A percentile compares a stretch with the other conserved stretches of the same genome.
phyloP scores from a whole-genome alignment of 2,329 filamentous ascomycete genomes.

The Fusarium sulawesiense region DNA sequence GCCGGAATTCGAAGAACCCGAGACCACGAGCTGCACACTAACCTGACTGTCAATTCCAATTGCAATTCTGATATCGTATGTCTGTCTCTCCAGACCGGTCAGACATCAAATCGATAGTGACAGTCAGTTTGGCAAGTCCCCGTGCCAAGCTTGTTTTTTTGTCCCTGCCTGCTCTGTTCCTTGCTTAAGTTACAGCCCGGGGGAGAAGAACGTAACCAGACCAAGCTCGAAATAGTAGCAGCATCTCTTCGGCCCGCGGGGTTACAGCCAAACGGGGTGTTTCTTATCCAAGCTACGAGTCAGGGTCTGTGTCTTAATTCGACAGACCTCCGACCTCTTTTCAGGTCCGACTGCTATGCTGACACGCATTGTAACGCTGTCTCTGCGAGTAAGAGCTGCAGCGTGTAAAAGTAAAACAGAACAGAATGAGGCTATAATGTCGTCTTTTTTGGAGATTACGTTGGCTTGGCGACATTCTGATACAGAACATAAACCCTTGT shows the following conservation, averaged over 20 bases:
- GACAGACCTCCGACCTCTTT: background rate
- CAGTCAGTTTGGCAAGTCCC: constrained; percentile 9
- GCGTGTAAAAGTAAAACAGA: background rate
- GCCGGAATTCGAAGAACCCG: constrained; percentile 19
- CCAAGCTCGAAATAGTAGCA: constrained; percentile 26
- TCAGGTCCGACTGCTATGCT: constrained; percentile 1
- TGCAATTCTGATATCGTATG: background rate
- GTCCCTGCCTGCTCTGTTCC: constrained; percentile 11
- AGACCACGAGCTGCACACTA: background rate
- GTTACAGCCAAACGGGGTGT: constrained; percentile 11
- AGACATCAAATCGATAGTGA: background rate
- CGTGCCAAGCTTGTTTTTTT: constrained; percentile 23
- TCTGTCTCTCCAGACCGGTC: background rate
- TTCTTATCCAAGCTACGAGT: background rate
- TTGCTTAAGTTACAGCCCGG: constrained; percentile 6
- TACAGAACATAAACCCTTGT: background rate
- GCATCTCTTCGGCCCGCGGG: constrained; percentile 5
- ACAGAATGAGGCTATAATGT: constrained; percentile 11
- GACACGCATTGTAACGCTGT: constrained; percentile 3
- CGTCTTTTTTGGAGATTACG: background rate
- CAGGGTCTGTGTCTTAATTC: background rate
- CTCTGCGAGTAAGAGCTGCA: background rate
- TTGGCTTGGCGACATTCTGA: constrained; percentile 7
- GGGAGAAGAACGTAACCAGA: background rate
- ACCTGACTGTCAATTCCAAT: background rate